Percentiles rank a stretch among this genome's conserved stretches.
Conservation (phyloP, 805 yeast genomes). For the Candida dajiaensis region DNA sequence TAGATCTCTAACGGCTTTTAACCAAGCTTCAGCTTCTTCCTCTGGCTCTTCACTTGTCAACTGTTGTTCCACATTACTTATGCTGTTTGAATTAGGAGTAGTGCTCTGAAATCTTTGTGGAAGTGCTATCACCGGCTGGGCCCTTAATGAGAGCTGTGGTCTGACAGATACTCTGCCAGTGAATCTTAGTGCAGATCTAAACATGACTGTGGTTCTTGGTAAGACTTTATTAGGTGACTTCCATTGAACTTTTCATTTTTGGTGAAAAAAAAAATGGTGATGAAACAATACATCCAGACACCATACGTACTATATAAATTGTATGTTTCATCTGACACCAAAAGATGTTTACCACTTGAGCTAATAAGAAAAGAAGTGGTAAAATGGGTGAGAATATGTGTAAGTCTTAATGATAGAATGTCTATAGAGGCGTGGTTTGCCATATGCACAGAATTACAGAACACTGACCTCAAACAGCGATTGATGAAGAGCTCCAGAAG, state of each 20-base stretch:
- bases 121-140: background rate
- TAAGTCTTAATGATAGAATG: background rate
- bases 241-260: background rate
- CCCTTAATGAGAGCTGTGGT: background rate
- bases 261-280: background rate
- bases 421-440: too few relatives aligned
- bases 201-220: conserved; percentile 9
- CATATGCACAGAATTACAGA: background rate
- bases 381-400: background rate
- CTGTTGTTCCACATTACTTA: conserved; percentile 4
- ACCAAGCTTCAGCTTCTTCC: conserved; percentile 37
- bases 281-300: conserved; percentile 5
- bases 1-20: conserved; percentile 33
- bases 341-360: too few relatives aligned
- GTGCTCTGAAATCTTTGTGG: conserved; percentile 10
- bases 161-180: background rate
- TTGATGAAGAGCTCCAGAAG: background rate
- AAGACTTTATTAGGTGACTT: background rate
- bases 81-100: background rate
- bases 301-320: background rate
- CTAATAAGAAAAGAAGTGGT: background rate
- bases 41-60: conserved; percentile 3
- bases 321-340: background rate
- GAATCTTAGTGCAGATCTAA: conserved; percentile 9
- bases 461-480: background rate